Percentiles rank a stretch among this genome's conserved stretches.
phyloP scores from a whole-genome alignment of 2,329 filamentous ascomycete genomes.

The Alternaria sp. region DNA sequence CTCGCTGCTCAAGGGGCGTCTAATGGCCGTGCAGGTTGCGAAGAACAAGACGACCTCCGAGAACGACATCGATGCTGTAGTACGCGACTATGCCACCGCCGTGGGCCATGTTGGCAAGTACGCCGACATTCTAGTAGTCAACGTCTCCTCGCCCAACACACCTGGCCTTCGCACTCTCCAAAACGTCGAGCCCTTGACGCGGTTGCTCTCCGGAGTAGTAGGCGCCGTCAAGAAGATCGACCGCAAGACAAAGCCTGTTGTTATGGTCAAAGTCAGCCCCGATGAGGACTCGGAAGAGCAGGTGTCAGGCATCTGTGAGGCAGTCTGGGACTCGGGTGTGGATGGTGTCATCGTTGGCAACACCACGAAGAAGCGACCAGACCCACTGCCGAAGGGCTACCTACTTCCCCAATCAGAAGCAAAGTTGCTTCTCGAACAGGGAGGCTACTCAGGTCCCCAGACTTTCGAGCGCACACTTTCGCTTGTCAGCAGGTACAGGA shows the following conservation, averaged over 20 bases:
- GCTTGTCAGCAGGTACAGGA: conserved; percentile 80
- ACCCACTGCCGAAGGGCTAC: conserved; percentile 71
- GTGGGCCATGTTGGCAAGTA: conserved; percentile 83
- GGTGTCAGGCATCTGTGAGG: conserved; percentile 82
- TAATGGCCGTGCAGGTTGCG: conserved; percentile 90
- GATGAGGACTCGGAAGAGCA: conserved; percentile 89
- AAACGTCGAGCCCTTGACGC: conserved; percentile 79
- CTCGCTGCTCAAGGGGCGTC: conserved; percentile 74
- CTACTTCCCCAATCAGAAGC: conserved; percentile 71
- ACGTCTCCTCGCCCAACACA: conserved; percentile 96
- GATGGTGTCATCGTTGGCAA: conserved; percentile 97
- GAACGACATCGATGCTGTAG: conserved; percentile 80
- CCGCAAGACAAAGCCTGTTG: conserved; percentile 74
- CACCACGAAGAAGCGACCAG: conserved; percentile 84
- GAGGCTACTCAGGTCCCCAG: conserved; percentile 89
- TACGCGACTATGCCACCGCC: conserved; percentile 83
- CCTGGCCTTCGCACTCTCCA: conserved; percentile 89
- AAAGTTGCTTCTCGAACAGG: conserved; percentile 73
- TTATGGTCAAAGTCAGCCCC: conserved; percentile 98
- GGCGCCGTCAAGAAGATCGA: conserved; percentile 73
- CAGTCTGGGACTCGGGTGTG: conserved; percentile 70
- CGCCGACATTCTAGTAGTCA: conserved; percentile 95
- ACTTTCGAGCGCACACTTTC: conserved; percentile 81
- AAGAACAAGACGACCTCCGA: conserved; percentile 97
- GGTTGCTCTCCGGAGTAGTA: conserved; percentile 82